Conservation (phyloP, 371 early-diverging fungal genomes). For the Apophysomyces sp. region DNA sequence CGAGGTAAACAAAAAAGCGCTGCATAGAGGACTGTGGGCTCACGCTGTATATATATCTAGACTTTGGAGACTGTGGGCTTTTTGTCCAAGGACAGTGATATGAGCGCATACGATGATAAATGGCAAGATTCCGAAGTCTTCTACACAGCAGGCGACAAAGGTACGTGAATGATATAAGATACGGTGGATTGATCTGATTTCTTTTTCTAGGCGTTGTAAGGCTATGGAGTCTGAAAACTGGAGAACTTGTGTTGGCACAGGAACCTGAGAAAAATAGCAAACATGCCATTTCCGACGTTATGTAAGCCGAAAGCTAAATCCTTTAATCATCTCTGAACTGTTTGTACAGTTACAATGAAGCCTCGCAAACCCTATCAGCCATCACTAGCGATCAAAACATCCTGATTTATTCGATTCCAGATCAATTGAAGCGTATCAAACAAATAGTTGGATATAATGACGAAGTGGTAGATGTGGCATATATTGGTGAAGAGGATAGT, state of each 20-base stretch:
- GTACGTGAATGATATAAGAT: constrained; percentile 17
- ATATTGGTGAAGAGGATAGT: constrained; percentile 69
- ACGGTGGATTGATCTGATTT: not conserved
- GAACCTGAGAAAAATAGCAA: constrained; percentile 60
- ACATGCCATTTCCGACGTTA: constrained; percentile 66
- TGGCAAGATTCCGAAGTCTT: constrained; percentile 56
- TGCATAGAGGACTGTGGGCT: no score
- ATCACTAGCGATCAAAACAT: constrained; percentile 92
- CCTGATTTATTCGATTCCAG: constrained; percentile 65
- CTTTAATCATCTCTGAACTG: not conserved
- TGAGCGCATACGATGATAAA: constrained; percentile 33
- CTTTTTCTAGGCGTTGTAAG: constrained; percentile 54
- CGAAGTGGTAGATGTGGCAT: constrained; percentile 86
- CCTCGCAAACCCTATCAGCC: constrained; percentile 60
- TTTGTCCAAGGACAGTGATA: constrained; percentile 40
- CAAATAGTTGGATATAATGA: constrained; percentile 96
- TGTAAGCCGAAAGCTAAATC: no score
- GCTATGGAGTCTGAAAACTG: constrained; percentile 70
- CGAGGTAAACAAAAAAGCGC: constrained; percentile 47
- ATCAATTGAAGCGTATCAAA: constrained; percentile 58
- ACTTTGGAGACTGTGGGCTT: constrained; percentile 76
- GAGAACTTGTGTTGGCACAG: constrained; percentile 62
- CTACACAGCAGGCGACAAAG: constrained; percentile 86
- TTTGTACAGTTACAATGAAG: constrained; percentile 49
- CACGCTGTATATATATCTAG: no score